Evolutionary conservation across 345 rosid species (phyloP).

Genomic region (Heritiera littoralis): DNA sequence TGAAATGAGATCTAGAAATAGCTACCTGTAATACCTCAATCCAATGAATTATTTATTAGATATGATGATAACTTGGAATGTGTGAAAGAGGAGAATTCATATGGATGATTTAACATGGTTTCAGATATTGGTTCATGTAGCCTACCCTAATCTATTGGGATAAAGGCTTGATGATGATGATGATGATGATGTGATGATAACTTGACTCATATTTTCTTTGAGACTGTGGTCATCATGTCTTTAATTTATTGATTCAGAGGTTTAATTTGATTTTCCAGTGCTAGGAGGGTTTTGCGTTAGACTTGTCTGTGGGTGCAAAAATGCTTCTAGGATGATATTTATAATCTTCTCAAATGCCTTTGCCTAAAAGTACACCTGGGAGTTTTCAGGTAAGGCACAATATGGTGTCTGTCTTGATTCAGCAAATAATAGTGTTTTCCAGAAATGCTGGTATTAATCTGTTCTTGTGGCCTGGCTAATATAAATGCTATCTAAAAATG

Average conservation of each 20-base stretch:
- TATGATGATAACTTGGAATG: background rate
- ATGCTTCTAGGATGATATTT: background rate
- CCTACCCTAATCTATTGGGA: too few species aligned
- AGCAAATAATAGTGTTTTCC: background rate
- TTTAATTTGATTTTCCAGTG: background rate
- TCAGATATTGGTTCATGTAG: too few species aligned
- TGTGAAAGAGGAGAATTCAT: too few species aligned
- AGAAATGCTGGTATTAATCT: background rate
- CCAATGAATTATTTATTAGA: background rate
- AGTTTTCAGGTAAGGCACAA: background rate
- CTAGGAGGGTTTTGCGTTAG: background rate
- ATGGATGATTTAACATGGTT: too few species aligned
- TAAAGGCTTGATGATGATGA: too few species aligned
- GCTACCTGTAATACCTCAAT: background rate
- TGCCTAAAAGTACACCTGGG: background rate
- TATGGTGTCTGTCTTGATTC: conserved; percentile 1
- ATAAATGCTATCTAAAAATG: background rate
- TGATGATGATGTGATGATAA: background rate
- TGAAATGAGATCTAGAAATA: background rate
- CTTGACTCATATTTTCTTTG: background rate
- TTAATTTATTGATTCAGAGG: background rate
- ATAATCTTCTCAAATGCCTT: background rate
- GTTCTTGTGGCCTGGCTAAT: background rate
- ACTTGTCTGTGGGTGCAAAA: background rate
- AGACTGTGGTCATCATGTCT: background rate